phyloP scores from a whole-genome alignment of 2,329 filamentous ascomycete species.

The Ustilaginoidea virens region DNA sequence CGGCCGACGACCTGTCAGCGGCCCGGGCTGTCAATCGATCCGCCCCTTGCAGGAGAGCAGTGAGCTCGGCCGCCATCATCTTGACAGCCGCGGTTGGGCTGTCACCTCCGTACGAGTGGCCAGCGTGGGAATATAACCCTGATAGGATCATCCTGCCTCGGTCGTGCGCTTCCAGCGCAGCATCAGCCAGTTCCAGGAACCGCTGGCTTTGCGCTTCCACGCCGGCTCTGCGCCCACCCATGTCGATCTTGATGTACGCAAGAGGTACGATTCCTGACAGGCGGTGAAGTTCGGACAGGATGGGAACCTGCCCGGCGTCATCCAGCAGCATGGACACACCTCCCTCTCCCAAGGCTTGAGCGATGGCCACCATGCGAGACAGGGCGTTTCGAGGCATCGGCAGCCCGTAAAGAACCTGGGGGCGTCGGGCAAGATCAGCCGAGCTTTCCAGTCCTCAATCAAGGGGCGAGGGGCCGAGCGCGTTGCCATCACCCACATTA shows the following conservation, averaged over 20 bases:
- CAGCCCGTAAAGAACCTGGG: slow-evolving; percentile 53
- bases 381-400: slow-evolving; percentile 48
- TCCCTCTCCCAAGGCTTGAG: slow-evolving; percentile 35
- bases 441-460: too few species aligned
- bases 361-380: slow-evolving; percentile 41
- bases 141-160: slow-evolving; percentile 26
- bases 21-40: slow-evolving; percentile 9
- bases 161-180: slow-evolving; percentile 12
- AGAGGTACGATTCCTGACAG: slow-evolving; percentile 31
- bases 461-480: not conserved
- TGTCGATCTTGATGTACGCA: slow-evolving; percentile 61
- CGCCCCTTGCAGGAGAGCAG: slow-evolving; percentile 12
- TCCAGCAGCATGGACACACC: slow-evolving; percentile 55
- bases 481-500: slow-evolving; percentile 29
- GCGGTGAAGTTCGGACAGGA: slow-evolving; percentile 25
- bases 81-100: slow-evolving; percentile 15
- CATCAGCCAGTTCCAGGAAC: slow-evolving; percentile 30
- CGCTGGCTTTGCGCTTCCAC: slow-evolving; percentile 33
- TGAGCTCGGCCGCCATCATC: slow-evolving; percentile 16
- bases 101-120: slow-evolving; percentile 47
- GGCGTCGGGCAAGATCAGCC: slow-evolving; percentile 2
- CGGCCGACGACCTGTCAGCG: slow-evolving; percentile 5
- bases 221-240: slow-evolving; percentile 57
- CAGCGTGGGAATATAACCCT: slow-evolving; percentile 61
- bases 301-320: slow-evolving; percentile 42